phyloP scores from a whole-genome alignment of 139 green algal species.

The Chlorella sp. region DNA sequence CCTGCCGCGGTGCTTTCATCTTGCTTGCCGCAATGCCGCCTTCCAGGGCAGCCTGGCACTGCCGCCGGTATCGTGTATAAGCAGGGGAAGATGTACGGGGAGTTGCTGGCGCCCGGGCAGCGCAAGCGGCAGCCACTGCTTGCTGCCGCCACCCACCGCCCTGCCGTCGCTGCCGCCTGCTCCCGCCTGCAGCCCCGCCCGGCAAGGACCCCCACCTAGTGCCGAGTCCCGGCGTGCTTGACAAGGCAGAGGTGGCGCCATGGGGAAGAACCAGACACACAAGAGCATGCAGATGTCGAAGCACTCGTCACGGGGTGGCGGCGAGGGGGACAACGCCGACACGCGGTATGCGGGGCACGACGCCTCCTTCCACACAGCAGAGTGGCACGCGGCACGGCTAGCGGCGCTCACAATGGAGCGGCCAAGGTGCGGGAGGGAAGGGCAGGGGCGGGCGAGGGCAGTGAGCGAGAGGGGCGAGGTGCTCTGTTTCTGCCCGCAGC shows the following conservation, averaged over 20 bases:
- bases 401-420: conserved; percentile 53
- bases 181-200: not conserved
- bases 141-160: too few relatives aligned
- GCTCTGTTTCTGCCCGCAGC: too few relatives aligned
- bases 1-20: too few relatives aligned
- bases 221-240: not conserved
- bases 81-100: too few relatives aligned
- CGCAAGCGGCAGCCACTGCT: too few relatives aligned
- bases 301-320: conserved; percentile 17
- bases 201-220: too few relatives aligned
- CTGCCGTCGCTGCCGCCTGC: not conserved
- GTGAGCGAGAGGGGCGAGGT: not conserved
- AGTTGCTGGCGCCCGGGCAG: too few relatives aligned
- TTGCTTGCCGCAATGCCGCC: too few relatives aligned
- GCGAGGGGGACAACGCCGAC: not conserved
- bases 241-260: conserved; percentile 4
- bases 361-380: conserved; percentile 65
- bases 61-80: too few relatives aligned
- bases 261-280: conserved; percentile 70
- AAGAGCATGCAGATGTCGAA: conserved; percentile 50
- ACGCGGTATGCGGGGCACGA: conserved; percentile 43
- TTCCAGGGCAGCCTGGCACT: too few relatives aligned
- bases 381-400: conserved; percentile 67
- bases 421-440: conserved; percentile 6
- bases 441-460: not conserved